Base-by-base conservation (phyloP, 2,329 filamentous ascomycete species). In the Hypoxylon sp. region DNA sequence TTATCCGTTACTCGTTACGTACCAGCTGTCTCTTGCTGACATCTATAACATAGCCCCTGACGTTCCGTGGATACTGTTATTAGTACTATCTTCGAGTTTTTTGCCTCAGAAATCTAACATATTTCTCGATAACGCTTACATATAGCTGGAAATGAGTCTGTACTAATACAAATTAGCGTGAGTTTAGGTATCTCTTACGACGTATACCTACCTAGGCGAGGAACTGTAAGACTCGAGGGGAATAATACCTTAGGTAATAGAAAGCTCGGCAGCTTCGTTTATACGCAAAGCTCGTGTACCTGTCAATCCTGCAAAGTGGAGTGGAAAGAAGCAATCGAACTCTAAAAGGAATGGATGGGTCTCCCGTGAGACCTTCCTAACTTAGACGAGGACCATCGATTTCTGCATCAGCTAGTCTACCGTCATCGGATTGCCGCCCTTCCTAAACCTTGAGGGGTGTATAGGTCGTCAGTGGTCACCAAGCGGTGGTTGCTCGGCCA, bases 351-450 rank as follows among this genome's bases (percentile, higher is more conserved):
- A 33, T 46, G 59, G 20, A 48, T 46, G 58, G 52, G 20, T 46
- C 18, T 22, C 40, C 54, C 52, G 64, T 64, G 57, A 61, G 61
- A 69, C 64, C 64, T 67, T 67, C 64, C 64, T 64, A 65, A 62
- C 50, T 22, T 14, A 62, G 64, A 44, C 20, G 24, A 46, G 30
- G 14, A 12, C 11, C 14, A 55, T 22, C 16, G 52, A 52, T 9
- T 4, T n/a, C 36, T 40, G 9, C 36, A 46, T 45, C 40, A 52
- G 18, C 26, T 36, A 45, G 36, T 40, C 53, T 61, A n/a, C 61
- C 53, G 61, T 55, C 54, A 63, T 67, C 61, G 60, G 64, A 59
- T 53, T 16, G 30, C 44, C 32, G 24, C 30, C 38, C 20, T 63
- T 51, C 46, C 14, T 40, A 54, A 24, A 54, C 45, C 44, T 59